These are phyloP conservation scores for Rachicladosporium sp. DNA, from an alignment of 2,329 filamentous ascomycete species.

Conservation along the genomic window DNA sequence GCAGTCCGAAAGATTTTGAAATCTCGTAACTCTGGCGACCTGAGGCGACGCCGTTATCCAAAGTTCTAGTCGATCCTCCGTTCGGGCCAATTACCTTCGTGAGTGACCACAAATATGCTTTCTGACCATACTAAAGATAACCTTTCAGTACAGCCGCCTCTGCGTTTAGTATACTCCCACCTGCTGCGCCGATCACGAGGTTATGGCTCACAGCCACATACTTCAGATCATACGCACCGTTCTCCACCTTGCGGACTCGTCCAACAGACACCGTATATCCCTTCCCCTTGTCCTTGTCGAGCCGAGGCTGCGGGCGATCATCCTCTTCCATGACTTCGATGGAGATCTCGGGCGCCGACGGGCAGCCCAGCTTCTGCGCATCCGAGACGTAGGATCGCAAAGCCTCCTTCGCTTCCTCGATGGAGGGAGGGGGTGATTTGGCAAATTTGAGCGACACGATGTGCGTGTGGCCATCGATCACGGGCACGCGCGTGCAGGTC, in stretches of 20 bases:
- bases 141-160: conserved; percentile 88
- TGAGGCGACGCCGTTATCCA: too few relatives aligned
- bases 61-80: too few relatives aligned
- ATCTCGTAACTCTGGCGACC: too few relatives aligned
- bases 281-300: conserved; percentile 73
- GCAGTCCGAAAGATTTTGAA: too few relatives aligned
- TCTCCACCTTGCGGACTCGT: conserved; percentile 71
- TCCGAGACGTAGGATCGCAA: conserved; percentile 72
- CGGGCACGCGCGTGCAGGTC: conserved; percentile 83
- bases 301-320: conserved; percentile 78
- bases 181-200: conserved; percentile 89
- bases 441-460: conserved; percentile 80
- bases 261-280: conserved; percentile 91
- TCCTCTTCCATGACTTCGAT: conserved; percentile 84
- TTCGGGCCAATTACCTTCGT: too few relatives aligned
- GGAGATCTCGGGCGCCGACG: conserved; percentile 67
- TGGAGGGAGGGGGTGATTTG: conserved; percentile 59
- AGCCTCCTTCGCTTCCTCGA: conserved; percentile 65
- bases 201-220: conserved; percentile 90
- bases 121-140: conserved; percentile 43
- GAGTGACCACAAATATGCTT: too few relatives aligned
- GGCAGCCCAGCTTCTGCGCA: conserved; percentile 70
- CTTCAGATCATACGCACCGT: conserved; percentile 84
- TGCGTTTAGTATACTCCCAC: conserved; percentile 87
- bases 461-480: conserved; percentile 90